Evolutionary conservation across 176 grass and related monocot species (phyloP).

Genomic region (Triticum timopheevii): DNA sequence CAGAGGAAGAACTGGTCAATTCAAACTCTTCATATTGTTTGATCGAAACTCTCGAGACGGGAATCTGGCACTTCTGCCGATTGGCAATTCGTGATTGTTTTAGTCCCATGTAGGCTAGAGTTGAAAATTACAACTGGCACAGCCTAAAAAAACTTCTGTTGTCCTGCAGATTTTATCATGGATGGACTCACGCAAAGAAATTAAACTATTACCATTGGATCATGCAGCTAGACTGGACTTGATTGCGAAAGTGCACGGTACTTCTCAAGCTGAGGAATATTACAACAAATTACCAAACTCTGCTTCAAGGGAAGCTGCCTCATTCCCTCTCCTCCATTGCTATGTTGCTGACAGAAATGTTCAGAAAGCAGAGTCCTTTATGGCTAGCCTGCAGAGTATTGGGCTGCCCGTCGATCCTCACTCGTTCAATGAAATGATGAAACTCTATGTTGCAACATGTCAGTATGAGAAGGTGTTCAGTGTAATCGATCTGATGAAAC

Average conservation of each 20-base stretch:
- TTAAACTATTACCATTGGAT: constrained; percentile 53
- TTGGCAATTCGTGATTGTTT: not conserved
- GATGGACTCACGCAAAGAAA: constrained; percentile 52
- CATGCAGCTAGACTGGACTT: constrained; percentile 63
- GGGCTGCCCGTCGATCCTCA: constrained; percentile 68
- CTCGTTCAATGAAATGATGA: constrained; percentile 85
- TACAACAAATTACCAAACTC: constrained; percentile 46
- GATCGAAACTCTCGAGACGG: not conserved
- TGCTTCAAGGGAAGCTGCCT: constrained; percentile 65
- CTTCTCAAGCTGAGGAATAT: constrained; percentile 64
- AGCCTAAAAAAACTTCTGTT: not conserved
- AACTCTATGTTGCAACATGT: constrained; percentile 63
- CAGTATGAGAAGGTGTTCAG: constrained; percentile 46
- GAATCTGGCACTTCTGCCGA: not conserved
- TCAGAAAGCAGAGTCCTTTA: constrained; percentile 65
- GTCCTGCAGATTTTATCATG: constrained; percentile 73
- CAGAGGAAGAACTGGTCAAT: not conserved
- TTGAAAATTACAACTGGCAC: not conserved
- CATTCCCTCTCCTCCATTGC: constrained; percentile 69
- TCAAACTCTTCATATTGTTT: constrained; percentile 3
- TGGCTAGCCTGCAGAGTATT: constrained; percentile 65
- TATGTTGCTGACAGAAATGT: constrained; percentile 71
- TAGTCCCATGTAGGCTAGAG: not conserved
- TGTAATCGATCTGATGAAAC: constrained; percentile 66
- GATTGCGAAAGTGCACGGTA: constrained; percentile 53